phyloP scores from a whole-genome alignment of 495 filamentous ascomycete species.

The Ascobolus immersus region DNA sequence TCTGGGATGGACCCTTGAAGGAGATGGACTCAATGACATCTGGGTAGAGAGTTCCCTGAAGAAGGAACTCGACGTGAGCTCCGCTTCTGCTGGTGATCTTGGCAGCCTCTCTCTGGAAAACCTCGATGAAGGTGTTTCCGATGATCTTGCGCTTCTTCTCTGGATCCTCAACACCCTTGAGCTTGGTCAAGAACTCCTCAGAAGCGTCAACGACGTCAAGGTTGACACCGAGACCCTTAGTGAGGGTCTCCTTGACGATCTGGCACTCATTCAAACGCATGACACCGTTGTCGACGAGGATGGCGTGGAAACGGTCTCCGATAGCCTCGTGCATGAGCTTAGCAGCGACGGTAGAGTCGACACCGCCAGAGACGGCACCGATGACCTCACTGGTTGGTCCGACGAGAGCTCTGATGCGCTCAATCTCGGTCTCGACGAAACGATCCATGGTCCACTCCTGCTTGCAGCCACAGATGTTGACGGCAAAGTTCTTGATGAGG shows the following conservation, averaged over 20 bases:
- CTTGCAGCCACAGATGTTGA: constrained; percentile 46
- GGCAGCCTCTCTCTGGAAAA: constrained; percentile 60
- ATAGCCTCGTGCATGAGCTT: constrained; percentile 65
- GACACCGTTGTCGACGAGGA: constrained; percentile 69
- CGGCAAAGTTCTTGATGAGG: constrained; percentile 54
- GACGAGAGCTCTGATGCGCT: constrained; percentile 48
- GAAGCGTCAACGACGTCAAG: constrained; percentile 66
- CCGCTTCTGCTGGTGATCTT: constrained; percentile 41
- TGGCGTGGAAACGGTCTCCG: constrained; percentile 66
- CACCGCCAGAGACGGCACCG: constrained; percentile 68
- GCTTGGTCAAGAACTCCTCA: constrained; percentile 41
- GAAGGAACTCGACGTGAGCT: constrained; percentile 54
- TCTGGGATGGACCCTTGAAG: constrained; percentile 56
- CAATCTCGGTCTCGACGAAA: constrained; percentile 57
- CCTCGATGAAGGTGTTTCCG: constrained; percentile 51
- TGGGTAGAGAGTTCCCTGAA: constrained; percentile 46
- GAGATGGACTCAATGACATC: constrained; percentile 62
- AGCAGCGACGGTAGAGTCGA: constrained; percentile 77
- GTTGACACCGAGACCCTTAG: constrained; percentile 61
- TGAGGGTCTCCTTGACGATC: constrained; percentile 49
- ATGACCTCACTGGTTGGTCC: constrained; percentile 60
- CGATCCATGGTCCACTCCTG: constrained; percentile 61
- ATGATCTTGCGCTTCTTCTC: constrained; percentile 91
- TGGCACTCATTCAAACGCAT: constrained; percentile 70
- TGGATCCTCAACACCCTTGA: constrained; percentile 59